These are phyloP conservation scores for Pelargonium myrrhifolium DNA, from an alignment of 441 rosid genomes.

Conservation along the genomic window DNA sequence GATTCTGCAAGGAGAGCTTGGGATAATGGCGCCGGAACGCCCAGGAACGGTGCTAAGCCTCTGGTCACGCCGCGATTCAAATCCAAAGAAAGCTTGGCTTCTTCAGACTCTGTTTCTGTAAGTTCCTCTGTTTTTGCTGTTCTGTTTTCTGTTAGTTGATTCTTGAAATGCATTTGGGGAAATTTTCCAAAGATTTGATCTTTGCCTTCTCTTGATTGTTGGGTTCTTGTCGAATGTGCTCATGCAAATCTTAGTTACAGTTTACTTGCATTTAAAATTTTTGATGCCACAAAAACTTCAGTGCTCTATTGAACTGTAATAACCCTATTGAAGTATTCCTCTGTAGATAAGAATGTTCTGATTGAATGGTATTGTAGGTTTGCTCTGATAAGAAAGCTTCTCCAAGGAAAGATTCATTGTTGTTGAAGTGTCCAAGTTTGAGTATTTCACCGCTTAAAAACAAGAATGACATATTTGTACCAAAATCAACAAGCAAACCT, in stretches of 20 bases:
- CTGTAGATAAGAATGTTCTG: background rate
- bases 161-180: too few relatives aligned
- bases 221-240: too few relatives aligned
- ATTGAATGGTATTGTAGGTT: conserved; percentile 15
- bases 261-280: too few relatives aligned
- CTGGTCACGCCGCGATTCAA: background rate
- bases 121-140: conserved; percentile 9
- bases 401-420: conserved; percentile 20
- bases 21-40: conserved; percentile 28
- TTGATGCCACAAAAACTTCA: too few relatives aligned
- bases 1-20: conserved; percentile 38
- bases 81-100: conserved; percentile 7
- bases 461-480: conserved; percentile 18
- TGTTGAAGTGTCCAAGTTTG: conserved; percentile 21
- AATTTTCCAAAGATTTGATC: too few relatives aligned
- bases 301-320: too few relatives aligned
- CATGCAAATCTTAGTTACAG: too few relatives aligned
- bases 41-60: conserved; percentile 15
- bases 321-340: too few relatives aligned
- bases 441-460: conserved; percentile 23
- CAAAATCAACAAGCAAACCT: conserved; percentile 20
- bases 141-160: too few relatives aligned
- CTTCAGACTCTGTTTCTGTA: conserved; percentile 22
- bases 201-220: too few relatives aligned
- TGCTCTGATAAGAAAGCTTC: conserved; percentile 22